Conservation (phyloP, 2,329 filamentous ascomycete species). For the Coniochaeta pulveracea region DNA sequence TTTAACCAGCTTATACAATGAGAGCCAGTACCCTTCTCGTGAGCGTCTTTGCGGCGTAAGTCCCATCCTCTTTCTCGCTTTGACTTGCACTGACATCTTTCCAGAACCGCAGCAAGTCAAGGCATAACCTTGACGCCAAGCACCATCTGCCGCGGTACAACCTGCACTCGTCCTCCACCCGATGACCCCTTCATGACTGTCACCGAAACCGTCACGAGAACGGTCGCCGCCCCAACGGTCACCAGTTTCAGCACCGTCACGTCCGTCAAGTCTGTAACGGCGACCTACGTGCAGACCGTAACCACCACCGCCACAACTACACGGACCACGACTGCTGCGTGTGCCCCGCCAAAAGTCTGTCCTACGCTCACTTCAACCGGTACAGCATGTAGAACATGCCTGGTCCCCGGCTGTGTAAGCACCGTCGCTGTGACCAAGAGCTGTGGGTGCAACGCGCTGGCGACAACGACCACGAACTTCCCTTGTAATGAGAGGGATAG, state of each 20-base stretch:
- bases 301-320: constrained; percentile 1
- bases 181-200: neutral
- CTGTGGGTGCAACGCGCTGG: constrained; percentile 6
- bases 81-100: neutral
- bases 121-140: constrained; percentile 1
- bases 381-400: constrained; percentile 8
- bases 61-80: neutral
- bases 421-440: constrained; percentile 6
- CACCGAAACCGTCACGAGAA: neutral
- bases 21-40: neutral
- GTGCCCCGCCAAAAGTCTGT: constrained; percentile 4
- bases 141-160: neutral
- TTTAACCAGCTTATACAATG: neutral
- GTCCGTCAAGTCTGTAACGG: neutral
- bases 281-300: constrained; percentile 2
- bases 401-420: constrained; percentile 6
- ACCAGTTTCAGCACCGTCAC: neutral
- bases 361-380: constrained; percentile 8
- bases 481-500: constrained; percentile 2
- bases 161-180: neutral
- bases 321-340: constrained; percentile 5
- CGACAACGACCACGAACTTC: constrained; percentile 4
- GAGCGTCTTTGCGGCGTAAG: constrained; percentile 1
- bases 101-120: neutral
- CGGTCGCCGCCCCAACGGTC: constrained; percentile 3